Evolutionary conservation across 1,284 basidiomycete genomes (phyloP).

Genomic region (Wolfiporia cocos): DNA sequence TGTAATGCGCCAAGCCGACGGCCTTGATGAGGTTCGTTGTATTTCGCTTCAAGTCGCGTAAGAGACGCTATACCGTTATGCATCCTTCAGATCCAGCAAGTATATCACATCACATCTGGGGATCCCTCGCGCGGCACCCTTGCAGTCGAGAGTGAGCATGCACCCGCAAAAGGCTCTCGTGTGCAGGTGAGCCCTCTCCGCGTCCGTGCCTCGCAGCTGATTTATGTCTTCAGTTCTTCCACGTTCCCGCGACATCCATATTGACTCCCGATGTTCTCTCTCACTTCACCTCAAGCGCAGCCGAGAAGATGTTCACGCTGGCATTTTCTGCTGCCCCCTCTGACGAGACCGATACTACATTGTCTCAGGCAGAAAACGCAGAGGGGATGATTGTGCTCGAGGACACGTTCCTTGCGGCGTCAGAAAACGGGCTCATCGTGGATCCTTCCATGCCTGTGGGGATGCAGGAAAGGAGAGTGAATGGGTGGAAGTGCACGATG

Average conservation of each 20-base stretch:
- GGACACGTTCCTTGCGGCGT: constrained; percentile 43
- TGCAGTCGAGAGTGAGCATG: constrained; percentile 58
- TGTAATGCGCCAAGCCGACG: constrained; percentile 24
- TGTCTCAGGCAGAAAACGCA: constrained; percentile 4
- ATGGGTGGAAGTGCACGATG: no score
- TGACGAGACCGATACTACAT: constrained; percentile 6
- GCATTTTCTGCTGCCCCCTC: constrained; percentile 12
- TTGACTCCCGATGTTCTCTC: neutral
- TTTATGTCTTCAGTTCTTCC: constrained; percentile 8
- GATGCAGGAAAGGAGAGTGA: no score
- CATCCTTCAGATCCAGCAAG: constrained; percentile 31
- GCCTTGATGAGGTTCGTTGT: constrained; percentile 17
- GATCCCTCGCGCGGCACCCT: constrained; percentile 76
- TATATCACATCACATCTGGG: constrained; percentile 66
- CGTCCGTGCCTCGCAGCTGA: neutral
- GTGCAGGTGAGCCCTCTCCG: constrained; percentile 49
- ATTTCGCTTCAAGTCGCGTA: neutral
- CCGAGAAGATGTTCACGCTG: constrained; percentile 1
- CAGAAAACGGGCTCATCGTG: constrained; percentile 52
- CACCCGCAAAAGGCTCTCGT: constrained; percentile 47
- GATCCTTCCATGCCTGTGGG: no score
- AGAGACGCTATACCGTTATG: neutral
- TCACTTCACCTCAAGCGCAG: neutral
- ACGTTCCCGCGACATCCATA: constrained; percentile 4
- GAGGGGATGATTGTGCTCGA: constrained; percentile 21